A percentile compares a stretch with the other conserved stretches of the same genome.
phyloP scores from a whole-genome alignment of 1,284 basidiomycete genomes.

The Trichosporon faecale region DNA sequence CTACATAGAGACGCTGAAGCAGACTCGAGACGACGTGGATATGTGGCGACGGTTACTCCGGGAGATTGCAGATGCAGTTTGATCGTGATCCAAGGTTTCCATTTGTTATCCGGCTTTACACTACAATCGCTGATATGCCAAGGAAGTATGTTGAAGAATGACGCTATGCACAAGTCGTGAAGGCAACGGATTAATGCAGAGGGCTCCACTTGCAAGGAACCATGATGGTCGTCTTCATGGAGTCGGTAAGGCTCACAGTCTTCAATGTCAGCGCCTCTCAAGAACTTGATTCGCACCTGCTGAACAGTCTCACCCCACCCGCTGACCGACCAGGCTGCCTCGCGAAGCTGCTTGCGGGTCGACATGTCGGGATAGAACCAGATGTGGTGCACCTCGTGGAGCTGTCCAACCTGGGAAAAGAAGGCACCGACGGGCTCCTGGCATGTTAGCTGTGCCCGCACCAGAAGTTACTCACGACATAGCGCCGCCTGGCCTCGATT shows the following conservation, averaged over 20 bases:
- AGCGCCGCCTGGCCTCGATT: slow-evolving; percentile 78
- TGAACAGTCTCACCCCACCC: slow-evolving; percentile 92
- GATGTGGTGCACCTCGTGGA: slow-evolving; percentile 88
- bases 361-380: slow-evolving; percentile 91
- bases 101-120: neutral
- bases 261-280: slow-evolving; percentile 17
- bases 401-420: slow-evolving; percentile 85
- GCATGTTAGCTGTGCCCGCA: neutral
- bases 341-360: slow-evolving; percentile 72
- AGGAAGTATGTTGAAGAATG: neutral
- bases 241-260: slow-evolving; percentile 47
- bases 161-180: neutral
- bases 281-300: slow-evolving; percentile 58
- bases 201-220: slow-evolving; percentile 50
- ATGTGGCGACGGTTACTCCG: neutral
- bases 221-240: slow-evolving; percentile 48
- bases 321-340: slow-evolving; percentile 86
- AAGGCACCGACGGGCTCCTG: slow-evolving; percentile 81
- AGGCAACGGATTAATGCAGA: slow-evolving; percentile 24
- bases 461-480: slow-evolving; percentile 57
- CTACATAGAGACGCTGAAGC: slow-evolving; percentile 10
- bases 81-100: neutral
- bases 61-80: neutral
- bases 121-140: neutral
- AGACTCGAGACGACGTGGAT: slow-evolving; percentile 9